A percentile compares a stretch with the other conserved stretches of the same genome.
phyloP scores from a whole-genome alignment of 2,329 filamentous ascomycete genomes.

The Colletotrichum sp. region DNA sequence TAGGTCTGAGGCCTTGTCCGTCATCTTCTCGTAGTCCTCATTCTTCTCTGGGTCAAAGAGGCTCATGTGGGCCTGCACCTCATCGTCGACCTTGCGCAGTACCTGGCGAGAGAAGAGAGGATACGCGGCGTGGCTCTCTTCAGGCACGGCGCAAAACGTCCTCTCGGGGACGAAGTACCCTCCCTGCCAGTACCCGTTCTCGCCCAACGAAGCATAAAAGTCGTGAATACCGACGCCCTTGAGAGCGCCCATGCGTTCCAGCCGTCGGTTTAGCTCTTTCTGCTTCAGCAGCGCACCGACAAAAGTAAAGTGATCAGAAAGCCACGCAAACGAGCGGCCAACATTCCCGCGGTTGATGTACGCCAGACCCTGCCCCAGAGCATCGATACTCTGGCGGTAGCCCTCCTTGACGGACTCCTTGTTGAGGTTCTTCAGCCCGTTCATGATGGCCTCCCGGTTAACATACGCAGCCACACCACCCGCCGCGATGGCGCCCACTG shows the following conservation, averaged over 20 bases:
- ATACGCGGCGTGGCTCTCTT: conserved; percentile 47
- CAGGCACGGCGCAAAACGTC: conserved; percentile 79
- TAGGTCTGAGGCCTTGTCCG: conserved; percentile 60
- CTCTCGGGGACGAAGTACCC: conserved; percentile 68
- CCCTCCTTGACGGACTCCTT: conserved; percentile 52
- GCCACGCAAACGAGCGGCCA: conserved; percentile 76
- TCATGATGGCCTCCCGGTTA: conserved; percentile 72
- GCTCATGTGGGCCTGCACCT: conserved; percentile 74
- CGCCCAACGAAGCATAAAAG: conserved; percentile 78
- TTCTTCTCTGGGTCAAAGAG: conserved; percentile 70
- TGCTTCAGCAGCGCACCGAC: conserved; percentile 79
- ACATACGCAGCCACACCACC: conserved; percentile 83
- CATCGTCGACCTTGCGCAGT: conserved; percentile 71
- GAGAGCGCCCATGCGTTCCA: conserved; percentile 66
- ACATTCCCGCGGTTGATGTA: conserved; percentile 64
- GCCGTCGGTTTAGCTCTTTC: conserved; percentile 71
- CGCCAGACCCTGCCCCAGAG: conserved; percentile 57
- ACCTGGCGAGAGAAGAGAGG: conserved; percentile 57
- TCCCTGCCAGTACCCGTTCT: conserved; percentile 68
- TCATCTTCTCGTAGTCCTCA: conserved; percentile 68
- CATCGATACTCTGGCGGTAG: conserved; percentile 53
- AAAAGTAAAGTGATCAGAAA: conserved; percentile 84
- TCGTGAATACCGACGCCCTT: conserved; percentile 74
- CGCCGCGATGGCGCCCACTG: conserved; percentile 79
- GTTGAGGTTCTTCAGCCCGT: conserved; percentile 51